These are phyloP conservation scores for Chondrus crispus DNA, from an alignment of 23 red algal species.

Conservation along the genomic window DNA sequence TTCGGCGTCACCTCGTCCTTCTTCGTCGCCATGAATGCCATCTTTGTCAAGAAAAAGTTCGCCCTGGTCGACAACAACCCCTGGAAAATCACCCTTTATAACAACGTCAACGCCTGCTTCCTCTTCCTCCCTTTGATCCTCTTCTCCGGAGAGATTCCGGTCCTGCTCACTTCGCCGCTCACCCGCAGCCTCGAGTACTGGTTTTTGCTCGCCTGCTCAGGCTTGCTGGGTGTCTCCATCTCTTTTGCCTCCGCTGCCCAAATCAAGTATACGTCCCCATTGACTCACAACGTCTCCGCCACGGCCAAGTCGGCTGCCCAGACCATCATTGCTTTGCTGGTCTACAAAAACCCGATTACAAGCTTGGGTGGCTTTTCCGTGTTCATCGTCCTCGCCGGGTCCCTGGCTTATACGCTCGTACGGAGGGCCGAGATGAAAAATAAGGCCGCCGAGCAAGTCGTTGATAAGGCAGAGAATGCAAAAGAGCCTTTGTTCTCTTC, in stretches of 20 bases:
- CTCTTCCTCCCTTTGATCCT: slow-evolving; percentile 92
- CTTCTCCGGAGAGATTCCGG: slow-evolving; percentile 62
- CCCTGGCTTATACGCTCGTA: slow-evolving; percentile 83
- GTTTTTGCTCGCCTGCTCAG: slow-evolving; percentile 65
- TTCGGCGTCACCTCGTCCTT: slow-evolving; percentile 88
- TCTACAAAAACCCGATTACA: slow-evolving; percentile 89
- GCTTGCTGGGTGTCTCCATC: slow-evolving; percentile 83
- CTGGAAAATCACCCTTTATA: slow-evolving; percentile 97
- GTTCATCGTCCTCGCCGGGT: slow-evolving; percentile 69
- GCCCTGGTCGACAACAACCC: slow-evolving; percentile 94
- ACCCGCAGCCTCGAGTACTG: slow-evolving; percentile 59
- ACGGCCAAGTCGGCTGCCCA: slow-evolving; percentile 98
- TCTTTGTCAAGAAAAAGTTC: slow-evolving; percentile 97
- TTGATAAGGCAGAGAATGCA: background rate
- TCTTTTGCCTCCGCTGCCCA: slow-evolving; percentile 92
- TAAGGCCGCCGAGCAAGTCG: slow-evolving; percentile 41
- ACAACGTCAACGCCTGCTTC: slow-evolving; percentile 89
- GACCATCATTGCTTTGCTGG: slow-evolving; percentile 77
- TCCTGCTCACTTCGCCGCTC: slow-evolving; percentile 31
- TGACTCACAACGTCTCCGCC: slow-evolving; percentile 94
- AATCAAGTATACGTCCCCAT: slow-evolving; percentile 97
- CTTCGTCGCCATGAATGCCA: slow-evolving; percentile 96
- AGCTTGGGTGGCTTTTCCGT: slow-evolving; percentile 73
- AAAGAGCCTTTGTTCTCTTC: slow-evolving; percentile 32
- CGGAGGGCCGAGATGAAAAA: slow-evolving; percentile 84